A percentile compares a stretch with the other conserved stretches of the same genome.
phyloP scores from a whole-genome alignment of 805 yeast species.

The Trichomonascus vanleenenianus region DNA sequence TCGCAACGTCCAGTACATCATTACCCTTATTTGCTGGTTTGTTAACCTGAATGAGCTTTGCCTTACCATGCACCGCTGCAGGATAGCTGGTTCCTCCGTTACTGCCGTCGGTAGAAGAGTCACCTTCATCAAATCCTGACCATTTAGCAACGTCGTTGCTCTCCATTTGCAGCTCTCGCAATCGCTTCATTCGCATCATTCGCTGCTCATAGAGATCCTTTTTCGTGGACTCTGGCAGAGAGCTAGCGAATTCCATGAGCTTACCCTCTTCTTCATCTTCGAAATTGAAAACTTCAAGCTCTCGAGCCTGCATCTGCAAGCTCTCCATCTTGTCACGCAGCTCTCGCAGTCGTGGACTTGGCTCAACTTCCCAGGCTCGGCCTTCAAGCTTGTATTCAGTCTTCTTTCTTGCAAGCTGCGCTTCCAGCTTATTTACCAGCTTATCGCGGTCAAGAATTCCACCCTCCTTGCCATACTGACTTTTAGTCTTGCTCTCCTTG shows the following conservation, averaged over 20 bases:
- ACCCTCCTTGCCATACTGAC: conserved; percentile 5
- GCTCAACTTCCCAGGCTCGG: conserved; percentile 50
- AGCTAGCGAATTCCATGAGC: conserved; percentile 30
- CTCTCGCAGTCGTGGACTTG: conserved; percentile 65
- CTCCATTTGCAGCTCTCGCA: conserved; percentile 58
- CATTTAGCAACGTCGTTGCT: conserved; percentile 52
- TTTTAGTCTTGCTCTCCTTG: conserved; percentile 33
- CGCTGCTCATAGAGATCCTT: conserved; percentile 47
- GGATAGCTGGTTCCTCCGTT: neutral
- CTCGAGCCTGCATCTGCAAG: conserved; percentile 75
- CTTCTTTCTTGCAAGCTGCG: conserved; percentile 28
- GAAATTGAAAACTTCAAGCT: conserved; percentile 79
- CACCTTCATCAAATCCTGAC: neutral
- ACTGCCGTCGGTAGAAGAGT: too few species aligned
- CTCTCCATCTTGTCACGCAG: conserved; percentile 79
- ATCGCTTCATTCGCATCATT: conserved; percentile 54
- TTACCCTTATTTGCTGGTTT: neutral
- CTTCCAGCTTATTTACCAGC: conserved; percentile 26
- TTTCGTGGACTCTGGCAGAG: conserved; percentile 5
- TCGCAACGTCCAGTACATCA: neutral
- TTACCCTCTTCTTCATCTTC: conserved; percentile 52
- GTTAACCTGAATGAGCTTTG: conserved; percentile 17
- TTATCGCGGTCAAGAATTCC: conserved; percentile 29
- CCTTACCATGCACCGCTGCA: conserved; percentile 8
- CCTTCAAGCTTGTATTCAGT: conserved; percentile 34